A percentile compares a stretch with the other conserved stretches of the same genome.
phyloP scores from a whole-genome alignment of 371 early-diverging fungal genomes.

The Mucor indicus region DNA sequence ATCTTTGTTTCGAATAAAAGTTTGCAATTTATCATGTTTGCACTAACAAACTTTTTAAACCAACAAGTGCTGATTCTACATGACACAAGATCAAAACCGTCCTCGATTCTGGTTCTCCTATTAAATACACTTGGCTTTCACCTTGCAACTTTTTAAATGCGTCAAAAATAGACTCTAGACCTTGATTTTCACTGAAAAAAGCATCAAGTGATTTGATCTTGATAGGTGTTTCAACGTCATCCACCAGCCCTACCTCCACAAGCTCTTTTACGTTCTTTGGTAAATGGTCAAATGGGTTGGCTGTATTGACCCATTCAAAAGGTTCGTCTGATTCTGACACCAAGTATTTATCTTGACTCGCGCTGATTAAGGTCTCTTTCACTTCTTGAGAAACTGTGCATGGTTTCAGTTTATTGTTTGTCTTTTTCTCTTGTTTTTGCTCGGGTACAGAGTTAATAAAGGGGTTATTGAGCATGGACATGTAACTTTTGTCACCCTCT shows the following conservation, averaged over 20 bases:
- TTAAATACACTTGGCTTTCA: slow-evolving; percentile 6
- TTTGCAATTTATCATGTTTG: slow-evolving; percentile 6
- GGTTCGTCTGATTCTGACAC: slow-evolving; percentile 21
- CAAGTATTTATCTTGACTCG: slow-evolving; percentile 8
- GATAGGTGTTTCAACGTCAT: neutral
- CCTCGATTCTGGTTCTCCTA: slow-evolving; percentile 10
- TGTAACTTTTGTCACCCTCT: slow-evolving; percentile 6
- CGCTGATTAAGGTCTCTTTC: neutral
- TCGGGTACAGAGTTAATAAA: slow-evolving; percentile 14
- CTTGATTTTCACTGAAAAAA: neutral
- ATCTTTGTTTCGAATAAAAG: neutral
- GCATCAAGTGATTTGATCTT: slow-evolving; percentile 5
- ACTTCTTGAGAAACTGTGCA: slow-evolving; percentile 4
- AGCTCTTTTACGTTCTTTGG: slow-evolving; percentile 11
- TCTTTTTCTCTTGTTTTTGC: neutral
- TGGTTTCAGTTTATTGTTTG: neutral
- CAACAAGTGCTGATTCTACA: slow-evolving; percentile 14
- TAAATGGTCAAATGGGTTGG: neutral
- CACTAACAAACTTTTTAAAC: slow-evolving; percentile 18
- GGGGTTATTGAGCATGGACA: slow-evolving; percentile 23
- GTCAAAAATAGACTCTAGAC: slow-evolving; percentile 3
- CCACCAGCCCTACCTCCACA: slow-evolving; percentile 4
- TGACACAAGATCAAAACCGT: slow-evolving; percentile 14
- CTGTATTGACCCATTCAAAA: slow-evolving; percentile 17
- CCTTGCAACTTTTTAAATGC: slow-evolving; percentile 3